These are phyloP conservation scores for Chaetoceros tenuissimus DNA, from an alignment of 108 stramenopile species.

Conservation along the genomic window DNA sequence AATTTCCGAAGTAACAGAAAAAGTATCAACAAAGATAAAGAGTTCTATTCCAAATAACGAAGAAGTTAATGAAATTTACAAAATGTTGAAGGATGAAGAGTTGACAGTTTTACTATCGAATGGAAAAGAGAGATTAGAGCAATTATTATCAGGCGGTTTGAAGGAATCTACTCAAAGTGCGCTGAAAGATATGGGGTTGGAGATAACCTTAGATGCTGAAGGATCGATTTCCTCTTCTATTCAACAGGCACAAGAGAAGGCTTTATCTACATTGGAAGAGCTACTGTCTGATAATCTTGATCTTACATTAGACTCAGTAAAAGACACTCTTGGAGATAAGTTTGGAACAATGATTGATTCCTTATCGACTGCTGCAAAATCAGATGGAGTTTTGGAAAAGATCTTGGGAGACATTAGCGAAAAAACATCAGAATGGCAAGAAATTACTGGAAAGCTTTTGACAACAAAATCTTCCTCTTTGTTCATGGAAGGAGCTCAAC, in stretches of 20 bases:
- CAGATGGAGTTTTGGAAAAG: slow-evolving; percentile 50
- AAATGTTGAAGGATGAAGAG: slow-evolving; percentile 78
- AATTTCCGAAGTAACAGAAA: slow-evolving; percentile 14
- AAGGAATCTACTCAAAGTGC: slow-evolving; percentile 45
- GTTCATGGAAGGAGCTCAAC: slow-evolving; percentile 74
- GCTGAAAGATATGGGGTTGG: slow-evolving; percentile 51
- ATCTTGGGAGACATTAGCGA: slow-evolving; percentile 62
- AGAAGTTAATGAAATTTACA: slow-evolving; percentile 50
- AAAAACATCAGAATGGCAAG: slow-evolving; percentile 75
- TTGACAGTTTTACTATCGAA: slow-evolving; percentile 57
- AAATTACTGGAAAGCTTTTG: slow-evolving; percentile 65
- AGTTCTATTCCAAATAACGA: slow-evolving; percentile 23
- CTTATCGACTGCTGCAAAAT: slow-evolving; percentile 51
- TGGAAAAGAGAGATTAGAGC: slow-evolving; percentile 50
- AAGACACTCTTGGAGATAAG: slow-evolving; percentile 28
- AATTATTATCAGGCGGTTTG: slow-evolving; percentile 54
- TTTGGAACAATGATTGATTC: slow-evolving; percentile 66
- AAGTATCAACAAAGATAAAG: slow-evolving; percentile 7
- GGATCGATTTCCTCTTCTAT: slow-evolving; percentile 13
- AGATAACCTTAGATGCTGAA: slow-evolving; percentile 16
- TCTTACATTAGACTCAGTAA: slow-evolving; percentile 1
- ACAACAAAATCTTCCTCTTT: slow-evolving; percentile 65
- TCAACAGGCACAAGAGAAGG: slow-evolving; percentile 48
- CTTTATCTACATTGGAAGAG: slow-evolving; percentile 41
- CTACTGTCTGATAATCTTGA: slow-evolving; percentile 15